These are phyloP conservation scores for Pleodorina starrii DNA, from an alignment of 139 green algal species.

Conservation along the genomic window DNA sequence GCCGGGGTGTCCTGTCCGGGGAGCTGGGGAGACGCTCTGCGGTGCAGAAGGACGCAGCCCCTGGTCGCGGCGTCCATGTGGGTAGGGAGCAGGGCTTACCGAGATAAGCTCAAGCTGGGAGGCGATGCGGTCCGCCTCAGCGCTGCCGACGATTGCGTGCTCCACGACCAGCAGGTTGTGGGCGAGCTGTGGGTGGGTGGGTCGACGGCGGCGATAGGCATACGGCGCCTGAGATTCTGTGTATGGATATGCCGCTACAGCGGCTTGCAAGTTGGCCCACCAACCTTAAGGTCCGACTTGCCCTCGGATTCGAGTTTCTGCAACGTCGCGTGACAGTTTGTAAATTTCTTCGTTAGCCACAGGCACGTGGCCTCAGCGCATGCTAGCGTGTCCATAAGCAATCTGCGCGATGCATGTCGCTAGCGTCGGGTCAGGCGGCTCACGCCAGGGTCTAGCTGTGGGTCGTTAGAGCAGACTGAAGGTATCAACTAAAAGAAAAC, in stretches of 20 bases:
- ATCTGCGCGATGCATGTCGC: not conserved
- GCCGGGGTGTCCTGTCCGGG: not conserved
- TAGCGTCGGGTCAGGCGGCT: not conserved
- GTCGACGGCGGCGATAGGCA: not conserved
- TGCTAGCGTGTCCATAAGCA: constrained; percentile 15
- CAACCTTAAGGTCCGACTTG: constrained; percentile 21
- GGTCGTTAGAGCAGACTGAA: not conserved
- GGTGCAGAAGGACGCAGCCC: no score
- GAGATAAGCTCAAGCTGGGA: constrained; percentile 27
- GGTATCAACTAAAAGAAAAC: no score
- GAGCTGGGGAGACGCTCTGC: no score
- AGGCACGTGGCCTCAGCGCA: constrained; percentile 41
- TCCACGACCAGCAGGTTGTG: constrained; percentile 49
- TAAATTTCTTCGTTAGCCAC: constrained; percentile 12
- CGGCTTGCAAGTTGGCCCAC: not conserved
- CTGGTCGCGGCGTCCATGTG: no score
- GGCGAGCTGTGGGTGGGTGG: constrained; percentile 23
- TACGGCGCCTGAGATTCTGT: not conserved
- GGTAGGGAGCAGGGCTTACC: not conserved
- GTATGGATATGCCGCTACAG: no score
- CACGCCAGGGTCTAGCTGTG: not conserved
- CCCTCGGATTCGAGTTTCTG: constrained; percentile 30
- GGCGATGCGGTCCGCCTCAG: not conserved
- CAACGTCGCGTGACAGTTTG: not conserved
- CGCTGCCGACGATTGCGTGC: not conserved